Percentiles rank a stretch among this genome's conserved stretches.
phyloP scores from a whole-genome alignment of 768 basidiomycete genomes.

The Boletus reticuloceps region DNA sequence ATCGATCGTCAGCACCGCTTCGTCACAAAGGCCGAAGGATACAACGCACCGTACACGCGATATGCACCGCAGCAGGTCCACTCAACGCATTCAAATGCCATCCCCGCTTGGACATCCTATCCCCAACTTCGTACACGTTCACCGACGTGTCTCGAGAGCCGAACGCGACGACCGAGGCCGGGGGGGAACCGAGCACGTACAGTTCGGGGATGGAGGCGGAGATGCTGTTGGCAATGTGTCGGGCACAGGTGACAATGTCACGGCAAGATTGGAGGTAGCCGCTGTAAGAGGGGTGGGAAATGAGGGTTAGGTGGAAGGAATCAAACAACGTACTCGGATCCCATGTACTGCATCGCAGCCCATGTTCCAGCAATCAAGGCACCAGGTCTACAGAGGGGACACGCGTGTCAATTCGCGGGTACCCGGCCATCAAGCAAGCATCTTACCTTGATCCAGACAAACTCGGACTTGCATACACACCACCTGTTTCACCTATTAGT shows the following conservation, averaged over 20 bases:
- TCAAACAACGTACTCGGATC: slow-evolving; percentile 59
- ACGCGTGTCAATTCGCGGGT: not conserved
- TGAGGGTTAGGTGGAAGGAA: not conserved
- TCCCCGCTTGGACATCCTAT: slow-evolving; percentile 78
- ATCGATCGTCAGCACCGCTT: not conserved
- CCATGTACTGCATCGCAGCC: slow-evolving; percentile 96
- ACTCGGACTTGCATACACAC: slow-evolving; percentile 88
- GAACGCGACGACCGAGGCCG: slow-evolving; percentile 90
- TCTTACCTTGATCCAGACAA: slow-evolving; percentile 85
- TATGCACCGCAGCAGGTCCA: slow-evolving; percentile 81
- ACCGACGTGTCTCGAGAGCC: slow-evolving; percentile 50
- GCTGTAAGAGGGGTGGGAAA: slow-evolving; percentile 33
- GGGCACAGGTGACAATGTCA: slow-evolving; percentile 73
- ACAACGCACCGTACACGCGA: slow-evolving; percentile 82
- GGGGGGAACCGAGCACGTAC: slow-evolving; percentile 85
- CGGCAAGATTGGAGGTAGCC: slow-evolving; percentile 88
- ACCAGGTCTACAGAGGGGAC: slow-evolving; percentile 61
- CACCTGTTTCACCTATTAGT: slow-evolving; percentile 43
- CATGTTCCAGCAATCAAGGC: slow-evolving; percentile 92
- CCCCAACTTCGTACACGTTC: slow-evolving; percentile 87
- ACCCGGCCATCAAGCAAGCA: not conserved
- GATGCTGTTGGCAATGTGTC: slow-evolving; percentile 67
- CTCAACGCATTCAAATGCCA: slow-evolving; percentile 91
- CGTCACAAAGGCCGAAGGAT: not conserved
- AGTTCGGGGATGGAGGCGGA: slow-evolving; percentile 72